phyloP scores from a whole-genome alignment of 2,329 filamentous ascomycete species.

The Aspergillus thermomutatus region DNA sequence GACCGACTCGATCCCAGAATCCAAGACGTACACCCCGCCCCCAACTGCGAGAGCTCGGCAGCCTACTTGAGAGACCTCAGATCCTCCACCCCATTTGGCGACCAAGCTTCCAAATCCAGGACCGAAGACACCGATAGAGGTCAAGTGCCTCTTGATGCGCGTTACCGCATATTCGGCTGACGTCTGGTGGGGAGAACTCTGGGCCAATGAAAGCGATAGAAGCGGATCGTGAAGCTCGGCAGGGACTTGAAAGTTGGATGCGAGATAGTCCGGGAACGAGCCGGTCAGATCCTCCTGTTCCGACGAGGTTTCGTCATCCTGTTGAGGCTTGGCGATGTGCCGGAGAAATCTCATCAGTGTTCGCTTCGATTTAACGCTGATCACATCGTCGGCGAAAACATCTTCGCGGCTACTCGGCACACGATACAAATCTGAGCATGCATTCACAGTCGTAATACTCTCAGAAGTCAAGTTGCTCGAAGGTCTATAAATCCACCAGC shows the following conservation, averaged over 20 bases:
- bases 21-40: slow-evolving; percentile 84
- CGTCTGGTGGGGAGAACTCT: slow-evolving; percentile 53
- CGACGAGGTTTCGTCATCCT: slow-evolving; percentile 53
- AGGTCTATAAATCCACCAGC: slow-evolving; percentile 71
- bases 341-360: slow-evolving; percentile 91
- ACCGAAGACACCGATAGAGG: slow-evolving; percentile 83
- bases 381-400: slow-evolving; percentile 73
- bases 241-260: slow-evolving; percentile 64
- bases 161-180: slow-evolving; percentile 67
- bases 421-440: slow-evolving; percentile 53
- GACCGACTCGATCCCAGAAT: slow-evolving; percentile 57
- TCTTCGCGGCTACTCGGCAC: slow-evolving; percentile 90
- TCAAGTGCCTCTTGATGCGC: slow-evolving; percentile 73
- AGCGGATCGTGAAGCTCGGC: slow-evolving; percentile 62
- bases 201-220: slow-evolving; percentile 69
- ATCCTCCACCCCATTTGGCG: slow-evolving; percentile 87
- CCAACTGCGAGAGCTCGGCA: slow-evolving; percentile 90
- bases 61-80: slow-evolving; percentile 85
- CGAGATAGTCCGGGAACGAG: slow-evolving; percentile 46
- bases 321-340: slow-evolving; percentile 63
- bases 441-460: slow-evolving; percentile 5
- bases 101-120: slow-evolving; percentile 85
- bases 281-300: slow-evolving; percentile 53
- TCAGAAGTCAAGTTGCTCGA: slow-evolving; percentile 17
- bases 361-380: slow-evolving; percentile 78